phyloP scores from a whole-genome alignment of 129 eudicot genomes.

The Tagetes patula region DNA sequence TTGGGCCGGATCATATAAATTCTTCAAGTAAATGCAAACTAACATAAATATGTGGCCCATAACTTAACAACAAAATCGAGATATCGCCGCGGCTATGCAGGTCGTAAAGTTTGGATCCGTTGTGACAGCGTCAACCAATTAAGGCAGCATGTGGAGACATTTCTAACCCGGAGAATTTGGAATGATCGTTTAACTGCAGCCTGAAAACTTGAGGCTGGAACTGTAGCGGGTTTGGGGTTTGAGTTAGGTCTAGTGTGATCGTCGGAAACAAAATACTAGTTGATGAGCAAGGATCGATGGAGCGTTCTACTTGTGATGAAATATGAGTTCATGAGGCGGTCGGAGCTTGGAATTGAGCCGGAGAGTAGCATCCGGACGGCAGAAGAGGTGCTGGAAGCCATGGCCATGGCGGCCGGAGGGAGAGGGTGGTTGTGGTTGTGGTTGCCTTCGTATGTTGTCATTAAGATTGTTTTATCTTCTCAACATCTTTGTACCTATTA shows the following conservation, averaged over 20 bases:
- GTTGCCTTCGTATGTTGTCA: conserved; percentile 65
- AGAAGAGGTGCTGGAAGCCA: conserved; percentile 66
- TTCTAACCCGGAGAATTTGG: conserved; percentile 50
- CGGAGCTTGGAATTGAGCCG: conserved; percentile 59
- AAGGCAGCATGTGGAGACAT: conserved; percentile 30
- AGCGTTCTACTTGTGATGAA: conserved; percentile 33
- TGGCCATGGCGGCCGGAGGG: conserved; percentile 68
- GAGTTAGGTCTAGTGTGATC: conserved; percentile 62
- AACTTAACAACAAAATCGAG: not conserved
- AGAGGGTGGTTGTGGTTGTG: conserved; percentile 68
- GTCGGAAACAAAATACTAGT: conserved; percentile 68
- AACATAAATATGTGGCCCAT: too few species aligned
- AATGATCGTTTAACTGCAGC: conserved; percentile 53
- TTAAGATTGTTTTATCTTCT: conserved; percentile 52
- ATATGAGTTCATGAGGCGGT: conserved; percentile 46
- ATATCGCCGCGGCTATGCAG: conserved; percentile 60
- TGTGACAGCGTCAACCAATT: conserved; percentile 49
- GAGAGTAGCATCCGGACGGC: conserved; percentile 71
- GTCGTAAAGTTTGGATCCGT: conserved; percentile 66
- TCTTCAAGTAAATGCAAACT: too few species aligned
- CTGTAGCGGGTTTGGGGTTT: conserved; percentile 47
- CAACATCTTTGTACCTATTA: conserved; percentile 71
- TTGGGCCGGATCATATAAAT: too few species aligned
- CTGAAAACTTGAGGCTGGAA: conserved; percentile 37
- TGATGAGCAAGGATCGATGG: conserved; percentile 41